phyloP scores from a whole-genome alignment of 192 early-diverging fungal species.

The Backusella liffmaniae region DNA sequence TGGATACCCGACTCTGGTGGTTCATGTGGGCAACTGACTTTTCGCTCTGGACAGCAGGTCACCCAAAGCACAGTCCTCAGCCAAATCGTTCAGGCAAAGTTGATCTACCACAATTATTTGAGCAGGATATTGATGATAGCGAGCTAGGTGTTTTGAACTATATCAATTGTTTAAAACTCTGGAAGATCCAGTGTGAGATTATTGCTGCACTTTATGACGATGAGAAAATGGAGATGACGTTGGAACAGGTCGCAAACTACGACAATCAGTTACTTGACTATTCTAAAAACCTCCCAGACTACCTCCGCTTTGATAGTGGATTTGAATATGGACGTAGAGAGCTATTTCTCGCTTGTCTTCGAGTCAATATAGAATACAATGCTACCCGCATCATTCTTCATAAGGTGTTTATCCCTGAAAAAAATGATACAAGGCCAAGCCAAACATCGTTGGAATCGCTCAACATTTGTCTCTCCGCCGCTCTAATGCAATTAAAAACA shows the following conservation, averaged over 20 bases:
- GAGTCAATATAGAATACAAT: constrained; percentile 38
- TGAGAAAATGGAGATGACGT: constrained; percentile 18
- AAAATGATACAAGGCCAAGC: constrained; percentile 11
- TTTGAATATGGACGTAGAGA: constrained; percentile 38
- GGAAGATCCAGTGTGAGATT: constrained; percentile 32
- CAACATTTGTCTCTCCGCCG: constrained; percentile 28
- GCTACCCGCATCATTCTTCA: constrained; percentile 39
- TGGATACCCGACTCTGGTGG: constrained; percentile 43
- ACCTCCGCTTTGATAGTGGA: constrained; percentile 36
- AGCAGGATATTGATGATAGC: constrained; percentile 38
- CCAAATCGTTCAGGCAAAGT: constrained; percentile 2
- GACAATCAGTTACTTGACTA: constrained; percentile 13
- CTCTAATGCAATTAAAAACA: constrained; percentile 24
- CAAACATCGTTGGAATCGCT: constrained; percentile 27
- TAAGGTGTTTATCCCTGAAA: constrained; percentile 35
- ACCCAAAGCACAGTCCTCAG: constrained; percentile 19
- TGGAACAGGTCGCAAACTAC: constrained; percentile 25
- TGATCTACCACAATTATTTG: constrained; percentile 29
- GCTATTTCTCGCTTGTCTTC: constrained; percentile 29
- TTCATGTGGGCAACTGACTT: constrained; percentile 34
- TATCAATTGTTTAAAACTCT: constrained; percentile 20
- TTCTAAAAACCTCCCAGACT: constrained; percentile 20
- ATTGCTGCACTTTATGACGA: constrained; percentile 24
- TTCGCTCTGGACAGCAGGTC: constrained; percentile 28
- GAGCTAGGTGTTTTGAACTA: constrained; percentile 28